phyloP scores from a whole-genome alignment of 1,284 basidiomycete genomes.

The Mycosarcoma mackinlayi region DNA sequence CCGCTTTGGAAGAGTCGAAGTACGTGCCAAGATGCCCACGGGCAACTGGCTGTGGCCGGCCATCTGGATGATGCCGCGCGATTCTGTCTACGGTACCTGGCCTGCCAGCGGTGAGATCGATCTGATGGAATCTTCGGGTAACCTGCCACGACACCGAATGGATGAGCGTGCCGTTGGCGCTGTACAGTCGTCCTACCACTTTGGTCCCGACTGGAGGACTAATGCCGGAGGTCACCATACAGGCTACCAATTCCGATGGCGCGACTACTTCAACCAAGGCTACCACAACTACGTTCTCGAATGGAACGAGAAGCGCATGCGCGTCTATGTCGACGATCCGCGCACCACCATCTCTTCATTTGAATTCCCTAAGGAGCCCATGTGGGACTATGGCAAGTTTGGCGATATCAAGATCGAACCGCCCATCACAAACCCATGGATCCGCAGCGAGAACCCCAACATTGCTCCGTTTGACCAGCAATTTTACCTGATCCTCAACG shows the following conservation, averaged over 20 bases:
- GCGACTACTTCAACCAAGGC: slow-evolving; percentile 76
- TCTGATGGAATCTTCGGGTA: slow-evolving; percentile 76
- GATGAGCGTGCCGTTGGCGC: slow-evolving; percentile 60
- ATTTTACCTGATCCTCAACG: slow-evolving; percentile 83
- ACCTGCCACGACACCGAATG: slow-evolving; percentile 75
- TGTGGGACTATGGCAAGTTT: slow-evolving; percentile 83
- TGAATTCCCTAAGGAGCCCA: slow-evolving; percentile 74
- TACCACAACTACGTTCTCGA: slow-evolving; percentile 85
- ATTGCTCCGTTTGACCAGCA: slow-evolving; percentile 85
- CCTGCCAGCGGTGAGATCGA: slow-evolving; percentile 81
- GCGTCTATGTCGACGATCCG: slow-evolving; percentile 74
- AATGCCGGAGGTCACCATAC: slow-evolving; percentile 75
- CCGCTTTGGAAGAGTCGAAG: slow-evolving; percentile 83
- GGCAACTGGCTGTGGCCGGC: slow-evolving; percentile 81
- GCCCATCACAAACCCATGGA: slow-evolving; percentile 73
- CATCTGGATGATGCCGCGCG: slow-evolving; percentile 85
- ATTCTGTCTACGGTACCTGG: slow-evolving; percentile 79
- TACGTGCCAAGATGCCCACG: slow-evolving; percentile 80
- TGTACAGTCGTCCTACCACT: slow-evolving; percentile 76
- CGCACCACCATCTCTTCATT: slow-evolving; percentile 77
- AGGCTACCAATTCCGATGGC: slow-evolving; percentile 78
- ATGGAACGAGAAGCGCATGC: slow-evolving; percentile 83
- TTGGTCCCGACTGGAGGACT: slow-evolving; percentile 74
- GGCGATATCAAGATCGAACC: slow-evolving; percentile 75
- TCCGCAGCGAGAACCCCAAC: slow-evolving; percentile 68